A percentile compares a stretch with the other conserved stretches of the same genome.
Conservation (phyloP, 768 basidiomycete genomes). For the Suillus discolor region DNA sequence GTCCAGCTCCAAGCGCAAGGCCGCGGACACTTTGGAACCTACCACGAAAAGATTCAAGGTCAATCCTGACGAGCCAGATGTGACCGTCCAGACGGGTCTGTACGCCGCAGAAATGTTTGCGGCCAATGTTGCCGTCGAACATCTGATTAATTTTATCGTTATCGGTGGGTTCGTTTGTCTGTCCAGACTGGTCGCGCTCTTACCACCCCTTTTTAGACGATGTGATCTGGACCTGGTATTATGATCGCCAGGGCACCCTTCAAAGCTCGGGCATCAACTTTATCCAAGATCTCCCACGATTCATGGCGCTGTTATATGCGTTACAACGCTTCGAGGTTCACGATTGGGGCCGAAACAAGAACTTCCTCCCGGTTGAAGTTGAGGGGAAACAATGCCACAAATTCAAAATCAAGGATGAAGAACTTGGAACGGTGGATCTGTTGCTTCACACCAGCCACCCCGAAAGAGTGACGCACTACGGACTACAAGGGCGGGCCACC, state of each 20-base stretch:
- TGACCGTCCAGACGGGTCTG: background rate
- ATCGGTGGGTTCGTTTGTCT: background rate
- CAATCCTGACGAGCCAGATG: no score
- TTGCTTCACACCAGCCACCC: background rate
- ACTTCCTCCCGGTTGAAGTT: background rate
- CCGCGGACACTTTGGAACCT: background rate
- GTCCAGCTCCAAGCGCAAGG: background rate
- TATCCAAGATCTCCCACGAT: background rate
- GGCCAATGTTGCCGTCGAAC: background rate
- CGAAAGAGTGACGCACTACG: background rate
- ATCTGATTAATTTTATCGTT: background rate
- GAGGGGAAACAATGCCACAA: background rate
- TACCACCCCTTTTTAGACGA: background rate
- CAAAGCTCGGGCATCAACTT: background rate
- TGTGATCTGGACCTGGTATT: slow-evolving; percentile 5
- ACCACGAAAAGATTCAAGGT: background rate
- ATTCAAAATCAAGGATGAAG: background rate
- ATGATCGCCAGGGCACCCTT: background rate
- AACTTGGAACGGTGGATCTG: background rate
- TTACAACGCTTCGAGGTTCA: background rate
- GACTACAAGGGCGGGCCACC: background rate
- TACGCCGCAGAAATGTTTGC: background rate
- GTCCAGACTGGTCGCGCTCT: background rate
- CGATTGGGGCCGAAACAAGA: background rate
- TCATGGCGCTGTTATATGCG: background rate